Conservation (phyloP, 1,139 yeast species). For the Nakaseomyces nivariensis region DNA sequence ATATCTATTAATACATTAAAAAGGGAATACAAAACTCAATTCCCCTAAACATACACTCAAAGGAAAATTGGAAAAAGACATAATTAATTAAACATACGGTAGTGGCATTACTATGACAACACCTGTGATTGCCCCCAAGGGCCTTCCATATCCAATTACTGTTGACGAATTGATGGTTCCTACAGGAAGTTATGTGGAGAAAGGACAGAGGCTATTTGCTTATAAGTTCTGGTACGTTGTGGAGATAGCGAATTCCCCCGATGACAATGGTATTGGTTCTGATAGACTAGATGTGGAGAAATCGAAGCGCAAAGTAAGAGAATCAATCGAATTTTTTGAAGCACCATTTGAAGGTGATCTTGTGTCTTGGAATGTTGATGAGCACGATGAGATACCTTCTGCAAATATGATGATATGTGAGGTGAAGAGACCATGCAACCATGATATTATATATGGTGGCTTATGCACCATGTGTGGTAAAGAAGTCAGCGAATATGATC, state of each 20-base stretch:
- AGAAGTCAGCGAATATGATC: slow-evolving; percentile 70
- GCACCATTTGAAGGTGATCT: slow-evolving; percentile 73
- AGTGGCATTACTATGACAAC: slow-evolving; percentile 18
- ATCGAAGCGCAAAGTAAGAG: slow-evolving; percentile 19
- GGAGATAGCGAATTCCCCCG: slow-evolving; percentile 15
- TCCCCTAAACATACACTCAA: no score
- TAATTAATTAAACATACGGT: no score
- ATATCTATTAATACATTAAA: no score
- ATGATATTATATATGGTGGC: slow-evolving; percentile 93
- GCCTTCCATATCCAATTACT: slow-evolving; percentile 29
- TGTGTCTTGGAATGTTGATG: slow-evolving; percentile 38
- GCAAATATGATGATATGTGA: slow-evolving; percentile 42
- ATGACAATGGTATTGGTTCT: slow-evolving; percentile 4
- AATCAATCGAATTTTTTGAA: slow-evolving; percentile 42
- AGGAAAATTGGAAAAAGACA: no score
- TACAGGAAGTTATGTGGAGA: slow-evolving; percentile 21
- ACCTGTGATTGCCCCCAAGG: slow-evolving; percentile 24
- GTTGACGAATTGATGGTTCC: slow-evolving; percentile 24
- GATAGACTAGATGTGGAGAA: background rate
- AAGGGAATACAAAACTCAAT: no score
- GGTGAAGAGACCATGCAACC: slow-evolving; percentile 78
- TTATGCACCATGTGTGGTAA: slow-evolving; percentile 91
- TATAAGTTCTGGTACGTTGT: slow-evolving; percentile 29
- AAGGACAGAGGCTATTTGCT: slow-evolving; percentile 27
- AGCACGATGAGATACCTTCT: slow-evolving; percentile 53